Evolutionary conservation across 2,329 filamentous ascomycete genomes (phyloP), one percentile per base, ranked within the genome.

Genomic region (Parafenestella ontariensis): DNA sequence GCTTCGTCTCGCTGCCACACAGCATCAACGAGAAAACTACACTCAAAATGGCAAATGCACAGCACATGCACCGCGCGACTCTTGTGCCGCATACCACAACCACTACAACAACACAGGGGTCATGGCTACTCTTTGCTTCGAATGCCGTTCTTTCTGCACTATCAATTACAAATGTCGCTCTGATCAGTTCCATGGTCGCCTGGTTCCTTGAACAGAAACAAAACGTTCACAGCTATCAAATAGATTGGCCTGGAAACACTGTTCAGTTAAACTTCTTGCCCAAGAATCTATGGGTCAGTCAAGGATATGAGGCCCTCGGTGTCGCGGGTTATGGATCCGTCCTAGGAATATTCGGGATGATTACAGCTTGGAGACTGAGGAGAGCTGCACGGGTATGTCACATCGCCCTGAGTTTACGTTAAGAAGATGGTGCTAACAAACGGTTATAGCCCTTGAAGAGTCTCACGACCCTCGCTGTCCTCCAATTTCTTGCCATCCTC

Each of bases 401-500:
- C 23, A 20, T 23, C n/a, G 6, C 3, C 26, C 6, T 15, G 21
- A 15, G 6, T 43, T 29, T 9, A n/a, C n/a, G n/a, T 18, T 13
- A 23, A 46, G 18, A 39, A 44, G 17, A 18, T 6, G 13, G 17
- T 43, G 15, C 48, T 58, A 37, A 58, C 29, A 46, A 20, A 28
- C 13, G n/a, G 34, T 11, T 46, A 42, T 56, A 70, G 64, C 58
- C 61, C n/a, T 59, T 64, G 1, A 68, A 65, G 46, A 65, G 69
- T 39, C 65, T 78, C 17, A 69, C 74, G 33, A 56, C 66, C 34
- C 75, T 79, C 26, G 59, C 73, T 41, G 58, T 75, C 36, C 62
- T 75, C 49, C 69, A 72, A 44, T 55, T 69, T 17, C 50, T 69
- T 4, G 67, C 68, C 23, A 51, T 65, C 1, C 44, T 71, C 18